These are phyloP conservation scores for Macrophomina phaseolina DNA, from an alignment of 2,329 filamentous ascomycete species.

Conservation along the genomic window DNA sequence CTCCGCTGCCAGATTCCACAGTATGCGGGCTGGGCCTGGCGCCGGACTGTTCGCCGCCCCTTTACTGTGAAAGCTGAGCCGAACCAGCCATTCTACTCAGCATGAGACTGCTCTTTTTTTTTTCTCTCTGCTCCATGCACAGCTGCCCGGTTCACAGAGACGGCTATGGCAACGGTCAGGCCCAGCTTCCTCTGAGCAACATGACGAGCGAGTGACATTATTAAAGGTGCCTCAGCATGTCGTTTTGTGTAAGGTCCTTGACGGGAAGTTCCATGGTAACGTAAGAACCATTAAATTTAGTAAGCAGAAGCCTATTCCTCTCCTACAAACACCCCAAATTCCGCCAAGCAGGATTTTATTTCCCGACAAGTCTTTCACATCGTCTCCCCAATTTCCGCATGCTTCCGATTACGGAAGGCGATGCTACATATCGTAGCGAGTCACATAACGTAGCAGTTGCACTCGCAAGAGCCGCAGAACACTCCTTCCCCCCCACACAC, in stretches of 20 bases:
- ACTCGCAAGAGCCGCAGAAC: not conserved
- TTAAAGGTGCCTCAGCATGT: not conserved
- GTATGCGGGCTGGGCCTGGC: conserved; percentile 2
- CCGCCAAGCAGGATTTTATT: not conserved
- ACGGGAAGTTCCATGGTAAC: not conserved
- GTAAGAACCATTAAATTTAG: not conserved
- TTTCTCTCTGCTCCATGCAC: not conserved
- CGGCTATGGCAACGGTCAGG: not conserved
- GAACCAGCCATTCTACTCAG: not conserved
- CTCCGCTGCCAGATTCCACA: conserved; percentile 1
- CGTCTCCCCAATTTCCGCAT: not conserved
- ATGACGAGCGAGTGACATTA: not conserved
- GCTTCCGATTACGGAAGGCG: not conserved
- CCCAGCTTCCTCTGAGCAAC: not conserved
- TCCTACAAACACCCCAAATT: not conserved
- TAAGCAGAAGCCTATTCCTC: conserved; percentile 17
- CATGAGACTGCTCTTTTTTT: conserved; percentile 19
- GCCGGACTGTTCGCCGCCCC: not conserved
- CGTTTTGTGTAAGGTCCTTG: not conserved
- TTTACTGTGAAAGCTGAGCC: conserved; percentile 10
- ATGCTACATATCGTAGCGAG: conserved; percentile 5
- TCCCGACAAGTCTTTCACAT: not conserved
- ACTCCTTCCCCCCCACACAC: not conserved
- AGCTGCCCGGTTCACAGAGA: not conserved
- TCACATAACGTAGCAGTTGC: conserved; percentile 15